Conservation (phyloP, 768 basidiomycete genomes). For the Multifurca ochricompacta region DNA sequence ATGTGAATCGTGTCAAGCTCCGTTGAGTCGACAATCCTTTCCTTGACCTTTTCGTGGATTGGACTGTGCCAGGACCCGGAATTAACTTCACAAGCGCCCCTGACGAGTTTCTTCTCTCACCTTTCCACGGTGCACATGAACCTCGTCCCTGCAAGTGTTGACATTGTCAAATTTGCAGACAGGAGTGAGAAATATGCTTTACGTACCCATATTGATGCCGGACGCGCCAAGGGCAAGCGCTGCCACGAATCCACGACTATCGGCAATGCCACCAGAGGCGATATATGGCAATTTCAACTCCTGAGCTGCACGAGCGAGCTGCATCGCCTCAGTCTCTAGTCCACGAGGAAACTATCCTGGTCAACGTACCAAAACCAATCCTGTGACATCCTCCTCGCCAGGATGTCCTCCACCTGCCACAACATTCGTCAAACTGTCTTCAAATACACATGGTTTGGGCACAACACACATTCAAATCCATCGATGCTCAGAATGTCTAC, state of each 20-base stretch:
- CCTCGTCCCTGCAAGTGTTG: slow-evolving; percentile 45
- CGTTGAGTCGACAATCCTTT: slow-evolving; percentile 74
- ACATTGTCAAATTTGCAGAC: background rate
- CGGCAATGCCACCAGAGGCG: slow-evolving; percentile 86
- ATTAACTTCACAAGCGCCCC: background rate
- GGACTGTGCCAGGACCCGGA: slow-evolving; percentile 37
- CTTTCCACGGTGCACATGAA: slow-evolving; percentile 91
- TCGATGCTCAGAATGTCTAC: slow-evolving; percentile 89
- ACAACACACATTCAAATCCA: slow-evolving; percentile 73
- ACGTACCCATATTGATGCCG: slow-evolving; percentile 77
- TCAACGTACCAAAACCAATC: slow-evolving; percentile 60
- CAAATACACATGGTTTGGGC: background rate
- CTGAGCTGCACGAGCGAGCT: slow-evolving; percentile 83
- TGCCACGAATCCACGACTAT: slow-evolving; percentile 76
- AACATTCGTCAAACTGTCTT: slow-evolving; percentile 14
- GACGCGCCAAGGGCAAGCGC: slow-evolving; percentile 75
- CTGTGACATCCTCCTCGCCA: slow-evolving; percentile 90
- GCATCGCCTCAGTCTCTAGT: background rate
- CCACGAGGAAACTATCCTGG: background rate
- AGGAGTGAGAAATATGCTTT: background rate
- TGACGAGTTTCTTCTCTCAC: slow-evolving; percentile 27
- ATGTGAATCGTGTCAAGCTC: slow-evolving; percentile 86
- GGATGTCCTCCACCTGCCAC: slow-evolving; percentile 83
- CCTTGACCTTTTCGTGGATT: slow-evolving; percentile 85
- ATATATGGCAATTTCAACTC: slow-evolving; percentile 81